Evolutionary conservation across 179 eudicot species (phyloP), one percentile per base, ranked within the genome.

Genomic region (Spergularia azorica): DNA sequence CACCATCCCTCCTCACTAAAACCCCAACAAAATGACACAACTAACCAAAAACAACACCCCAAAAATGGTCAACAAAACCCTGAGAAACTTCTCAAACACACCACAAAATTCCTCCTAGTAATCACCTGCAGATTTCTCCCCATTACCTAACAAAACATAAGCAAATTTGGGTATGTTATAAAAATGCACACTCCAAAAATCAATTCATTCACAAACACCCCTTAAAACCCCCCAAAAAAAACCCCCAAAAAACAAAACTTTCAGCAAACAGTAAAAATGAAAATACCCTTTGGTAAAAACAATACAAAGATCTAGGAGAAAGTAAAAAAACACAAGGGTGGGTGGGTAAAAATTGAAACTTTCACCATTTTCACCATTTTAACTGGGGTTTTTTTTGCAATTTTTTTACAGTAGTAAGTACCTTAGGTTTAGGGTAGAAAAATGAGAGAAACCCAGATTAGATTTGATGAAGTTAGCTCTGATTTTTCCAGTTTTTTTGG

Each of bases 1-100:
- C 75, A 87, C 94, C 97, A 93, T 91, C 76, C 64, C 77, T 50
- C 73, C 67, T 72, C 67, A 6, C 63, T 72, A 32, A 75, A 78
- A 75, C 21, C 73, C 65, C 55, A 70, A 13, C 17, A 46, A 63
- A 80, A 32, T 32, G 26, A 18, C 21, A 72, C 17, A 2, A 0
- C 43, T 6, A 46, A 55, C 5, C 21, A 32, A 15, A n/a, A 17
- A 52, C 16, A 43, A 2, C 14, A 21, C n/a, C 36, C 26, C 1
- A 56, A 12, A 18, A 21, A 4, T 46, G 57, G 38, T 36, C 36
- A 73, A 11, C 36, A 18, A 61, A 60, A 55, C 9, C 62, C 52
- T 9, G 9, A 14, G 11, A 18, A 63, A 54, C 2, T 54, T 54
- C 3, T 14, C 50, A 70, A 32, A 41, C 36, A 38, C 57, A 9